phyloP scores from a whole-genome alignment of 2,329 filamentous ascomycete species.

The Colletotrichum chlorophyti region DNA sequence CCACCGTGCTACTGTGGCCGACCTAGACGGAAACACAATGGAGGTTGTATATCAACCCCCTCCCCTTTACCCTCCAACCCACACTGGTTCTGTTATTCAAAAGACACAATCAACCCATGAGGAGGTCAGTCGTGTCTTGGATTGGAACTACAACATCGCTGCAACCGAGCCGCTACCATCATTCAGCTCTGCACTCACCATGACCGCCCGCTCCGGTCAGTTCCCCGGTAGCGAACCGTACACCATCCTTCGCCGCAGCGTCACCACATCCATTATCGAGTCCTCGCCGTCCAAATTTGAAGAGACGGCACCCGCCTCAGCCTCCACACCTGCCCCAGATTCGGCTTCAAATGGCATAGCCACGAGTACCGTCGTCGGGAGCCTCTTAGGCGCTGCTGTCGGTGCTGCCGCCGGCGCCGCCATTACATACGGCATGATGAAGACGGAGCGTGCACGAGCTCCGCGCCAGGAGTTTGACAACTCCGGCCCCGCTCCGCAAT shows the following conservation, averaged over 20 bases:
- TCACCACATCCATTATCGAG: constrained; percentile 43
- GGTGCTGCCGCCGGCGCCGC: constrained; percentile 71
- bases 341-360: constrained; percentile 34
- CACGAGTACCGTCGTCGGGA: constrained; percentile 74
- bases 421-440: constrained; percentile 75
- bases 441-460: constrained; percentile 56
- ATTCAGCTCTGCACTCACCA: constrained; percentile 23
- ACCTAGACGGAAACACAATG: constrained; percentile 85
- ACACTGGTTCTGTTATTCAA: constrained; percentile 42
- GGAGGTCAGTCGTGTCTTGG: constrained; percentile 51
- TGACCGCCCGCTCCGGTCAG: constrained; percentile 32
- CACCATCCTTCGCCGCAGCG: constrained; percentile 38
- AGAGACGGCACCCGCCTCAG: constrained; percentile 10
- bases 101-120: constrained; percentile 44
- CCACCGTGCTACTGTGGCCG: constrained; percentile 65
- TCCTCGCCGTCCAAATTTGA: constrained; percentile 24
- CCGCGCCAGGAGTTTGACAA: constrained; percentile 48
- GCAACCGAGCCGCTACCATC: constrained; percentile 30
- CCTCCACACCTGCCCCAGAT: constrained; percentile 39
- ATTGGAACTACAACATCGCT: constrained; percentile 57
- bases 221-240: constrained; percentile 34
- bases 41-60: constrained; percentile 71
- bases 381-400: constrained; percentile 79
- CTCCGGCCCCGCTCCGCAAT: constrained; percentile 35
- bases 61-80: constrained; percentile 39